These are phyloP conservation scores for Ormosia semicastrata DNA, from an alignment of 306 rosid species.

Conservation along the genomic window DNA sequence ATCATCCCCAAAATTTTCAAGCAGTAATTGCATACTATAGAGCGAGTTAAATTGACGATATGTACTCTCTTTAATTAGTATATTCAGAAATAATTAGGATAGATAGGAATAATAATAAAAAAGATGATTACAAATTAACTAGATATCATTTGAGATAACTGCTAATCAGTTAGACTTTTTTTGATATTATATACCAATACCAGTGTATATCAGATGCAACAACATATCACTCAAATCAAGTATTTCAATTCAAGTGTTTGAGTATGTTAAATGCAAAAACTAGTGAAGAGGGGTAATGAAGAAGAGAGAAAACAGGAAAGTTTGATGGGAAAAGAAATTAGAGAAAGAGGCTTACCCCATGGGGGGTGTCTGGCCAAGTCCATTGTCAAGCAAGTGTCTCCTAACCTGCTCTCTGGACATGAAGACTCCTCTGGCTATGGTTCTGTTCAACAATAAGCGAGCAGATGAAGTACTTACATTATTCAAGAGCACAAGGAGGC, in stretches of 20 bases:
- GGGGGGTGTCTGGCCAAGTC: conserved; percentile 58
- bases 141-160: not conserved
- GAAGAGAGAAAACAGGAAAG: not conserved
- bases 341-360: conserved; percentile 55
- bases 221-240: not conserved
- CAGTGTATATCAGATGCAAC: not conserved
- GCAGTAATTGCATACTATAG: not conserved
- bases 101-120: not conserved
- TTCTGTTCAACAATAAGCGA: conserved; percentile 14
- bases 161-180: not conserved
- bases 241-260: not conserved
- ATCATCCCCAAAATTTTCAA: not conserved
- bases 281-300: not conserved
- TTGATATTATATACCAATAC: not conserved
- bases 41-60: not conserved
- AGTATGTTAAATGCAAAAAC: not conserved
- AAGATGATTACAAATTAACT: not conserved
- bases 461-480: conserved; percentile 6
- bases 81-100: not conserved
- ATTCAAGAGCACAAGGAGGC: conserved; percentile 33
- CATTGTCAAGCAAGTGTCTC: conserved; percentile 44
- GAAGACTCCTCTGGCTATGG: not conserved
- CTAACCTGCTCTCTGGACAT: conserved; percentile 2
- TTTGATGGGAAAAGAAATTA: not conserved
- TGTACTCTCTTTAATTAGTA: not conserved